Conservation (phyloP, 2,329 filamentous ascomycete genomes). For the Thelonectria olida region DNA sequence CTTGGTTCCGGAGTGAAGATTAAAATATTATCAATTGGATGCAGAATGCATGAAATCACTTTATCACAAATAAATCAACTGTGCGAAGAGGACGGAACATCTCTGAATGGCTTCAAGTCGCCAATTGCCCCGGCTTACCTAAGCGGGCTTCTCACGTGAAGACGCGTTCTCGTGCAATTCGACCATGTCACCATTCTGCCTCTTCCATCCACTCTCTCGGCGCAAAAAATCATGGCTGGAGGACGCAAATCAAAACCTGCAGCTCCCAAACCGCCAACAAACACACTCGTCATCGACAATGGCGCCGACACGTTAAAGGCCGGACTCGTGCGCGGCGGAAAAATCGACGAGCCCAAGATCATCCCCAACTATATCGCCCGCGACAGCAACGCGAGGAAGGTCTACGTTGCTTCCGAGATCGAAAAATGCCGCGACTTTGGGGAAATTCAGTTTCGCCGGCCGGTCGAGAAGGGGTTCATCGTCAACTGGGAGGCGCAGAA, state of each 20-base stretch:
- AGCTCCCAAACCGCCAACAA: slow-evolving; percentile 62
- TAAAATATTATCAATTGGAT: no score
- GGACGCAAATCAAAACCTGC: slow-evolving; percentile 63
- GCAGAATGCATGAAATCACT: no score
- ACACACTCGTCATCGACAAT: slow-evolving; percentile 91
- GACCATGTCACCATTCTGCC: slow-evolving; percentile 13
- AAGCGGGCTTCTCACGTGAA: slow-evolving; percentile 28
- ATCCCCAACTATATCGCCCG: slow-evolving; percentile 92
- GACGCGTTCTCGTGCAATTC: slow-evolving; percentile 23
- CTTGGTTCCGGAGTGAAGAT: slow-evolving; percentile 11
- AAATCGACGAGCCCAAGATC: slow-evolving; percentile 67
- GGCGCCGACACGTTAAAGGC: slow-evolving; percentile 93
- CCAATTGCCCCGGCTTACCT: slow-evolving; percentile 32
- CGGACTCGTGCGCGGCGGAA: slow-evolving; percentile 70
- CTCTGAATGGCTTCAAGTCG: no score
- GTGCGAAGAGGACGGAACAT: no score
- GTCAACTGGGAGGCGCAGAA: slow-evolving; percentile 97
- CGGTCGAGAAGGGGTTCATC: slow-evolving; percentile 92
- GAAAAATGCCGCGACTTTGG: slow-evolving; percentile 86
- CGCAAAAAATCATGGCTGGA: slow-evolving; percentile 50
- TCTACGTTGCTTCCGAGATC: slow-evolving; percentile 83
- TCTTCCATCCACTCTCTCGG: neutral
- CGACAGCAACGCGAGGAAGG: slow-evolving; percentile 79
- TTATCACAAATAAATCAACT: no score
- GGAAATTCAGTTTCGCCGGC: slow-evolving; percentile 85